Evolutionary conservation across 495 filamentous ascomycete genomes (phyloP), one percentile per base, ranked within the genome.

Genomic region (Hypoxylon crocopeplum): DNA sequence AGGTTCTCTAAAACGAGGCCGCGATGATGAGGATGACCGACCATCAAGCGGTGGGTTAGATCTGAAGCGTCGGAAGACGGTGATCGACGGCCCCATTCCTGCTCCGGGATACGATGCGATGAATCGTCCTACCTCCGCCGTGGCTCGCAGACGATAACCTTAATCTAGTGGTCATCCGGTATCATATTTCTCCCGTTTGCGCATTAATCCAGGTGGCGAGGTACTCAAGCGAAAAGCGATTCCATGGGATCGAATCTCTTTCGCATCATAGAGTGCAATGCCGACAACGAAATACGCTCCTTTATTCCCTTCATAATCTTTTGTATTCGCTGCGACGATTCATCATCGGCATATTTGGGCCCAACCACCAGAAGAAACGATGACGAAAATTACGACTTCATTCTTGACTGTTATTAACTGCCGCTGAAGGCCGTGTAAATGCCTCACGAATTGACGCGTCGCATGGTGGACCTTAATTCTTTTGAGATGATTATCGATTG

Each of bases 51-150:
- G 87, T 8, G 71, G 79, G 17, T 80, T 87, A 32, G 84, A 89
- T 13, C 65, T 87, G 60, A 98, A 98, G 75, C 87, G 94, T 17
- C 88, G 90, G 29, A 94, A 92, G 79, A 92, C 89, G 1, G 78
- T 92, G 51, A 81, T 87, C 52, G 79, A 85, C 10, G 37, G 75
- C 56, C 59, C 79, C 44, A 68, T 79, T 36, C 66, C 73, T 16
- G 62, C 76, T 6, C 69, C 80, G 1, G 77, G 66, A 25, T 84
- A 78, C 62, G 77, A 78, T 27, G n/a, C 74, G 7, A 75, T 82
- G 71, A 69, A 71, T 41, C 79, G 79, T 38, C 62, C 76, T 30
- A 66, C 74, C 21, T 68, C 79, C 5, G 64, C 75, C 1, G 69
- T 81, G 10, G 49, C 72, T 8, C 73, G 73, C 45, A 59, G 75